These are phyloP conservation scores for Kazachstania kunashirensis DNA, from an alignment of 805 yeast genomes.

Conservation along the genomic window DNA sequence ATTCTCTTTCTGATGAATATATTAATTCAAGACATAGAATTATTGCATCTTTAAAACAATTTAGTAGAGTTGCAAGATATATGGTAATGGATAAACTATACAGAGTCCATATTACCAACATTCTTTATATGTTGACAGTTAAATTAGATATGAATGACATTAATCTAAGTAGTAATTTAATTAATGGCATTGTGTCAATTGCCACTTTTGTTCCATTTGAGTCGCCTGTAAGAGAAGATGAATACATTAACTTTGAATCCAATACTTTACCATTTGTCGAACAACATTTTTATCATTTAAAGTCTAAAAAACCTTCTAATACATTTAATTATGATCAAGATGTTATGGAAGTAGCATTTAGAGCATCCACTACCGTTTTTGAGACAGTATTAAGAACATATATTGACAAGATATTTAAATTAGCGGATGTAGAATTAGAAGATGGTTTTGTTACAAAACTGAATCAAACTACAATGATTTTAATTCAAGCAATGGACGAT, in stretches of 20 bases:
- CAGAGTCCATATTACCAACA: conserved; percentile 68
- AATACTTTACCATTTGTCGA: conserved; percentile 47
- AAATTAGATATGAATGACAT: conserved; percentile 89
- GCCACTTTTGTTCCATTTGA: conserved; percentile 65
- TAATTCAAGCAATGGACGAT: conserved; percentile 53
- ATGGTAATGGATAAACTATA: conserved; percentile 55
- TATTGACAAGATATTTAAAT: conserved; percentile 48
- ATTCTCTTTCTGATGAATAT: conserved; percentile 51
- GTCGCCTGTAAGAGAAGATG: conserved; percentile 39
- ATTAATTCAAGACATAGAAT: conserved; percentile 75
- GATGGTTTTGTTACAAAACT: conserved; percentile 33
- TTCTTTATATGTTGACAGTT: conserved; percentile 58
- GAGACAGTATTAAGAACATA: conserved; percentile 48
- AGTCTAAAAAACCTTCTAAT: conserved; percentile 38
- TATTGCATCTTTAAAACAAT: conserved; percentile 56
- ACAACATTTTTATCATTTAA: conserved; percentile 49
- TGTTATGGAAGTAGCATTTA: conserved; percentile 45
- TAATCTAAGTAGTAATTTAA: conserved; percentile 60
- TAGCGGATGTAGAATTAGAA: conserved; percentile 48
- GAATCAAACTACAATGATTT: conserved; percentile 37
- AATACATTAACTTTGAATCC: conserved; percentile 33
- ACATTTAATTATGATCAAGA: conserved; percentile 36
- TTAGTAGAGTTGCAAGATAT: conserved; percentile 55
- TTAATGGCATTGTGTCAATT: conserved; percentile 60
- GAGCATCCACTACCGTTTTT: conserved; percentile 66